Base-by-base conservation (phyloP, 345 rosid genomes). In the Heritiera littoralis region DNA sequence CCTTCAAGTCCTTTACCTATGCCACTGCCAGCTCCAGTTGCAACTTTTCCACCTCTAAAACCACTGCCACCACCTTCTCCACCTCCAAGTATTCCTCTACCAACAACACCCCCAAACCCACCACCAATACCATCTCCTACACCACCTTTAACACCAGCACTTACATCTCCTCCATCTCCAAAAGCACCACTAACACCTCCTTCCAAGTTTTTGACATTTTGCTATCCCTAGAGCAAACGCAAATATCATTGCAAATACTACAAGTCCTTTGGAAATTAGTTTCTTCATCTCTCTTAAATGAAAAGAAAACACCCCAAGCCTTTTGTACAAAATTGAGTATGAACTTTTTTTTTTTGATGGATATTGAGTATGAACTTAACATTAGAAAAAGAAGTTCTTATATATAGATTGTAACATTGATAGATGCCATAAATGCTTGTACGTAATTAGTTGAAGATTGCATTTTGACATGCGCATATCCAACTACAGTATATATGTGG, bases 141-240 rank as follows among this genome's bases (percentile, higher is more conserved):
- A 23, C 28, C 28, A 23, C 28, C 28, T 23, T 0, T 23, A 23
- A 23, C 28, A 23, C 43, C 43, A 3, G 4, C 43, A 2, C 5
- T 23, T 23, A 23, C 43, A 61, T 55, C 6, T 8, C 0, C 3
- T 48, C n/a, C 61, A 15, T 73, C 82, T 12, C 56, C 80, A 12
- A 63, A 75, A 0, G 72, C 65, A 9, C 77, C 77, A 0, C 72
- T 76, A 23, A 40, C 77, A 5, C 83, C 83, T 23, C 75, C 49
- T 81, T 65, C 64, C 76, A 56, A 85, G 65, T 43, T 40, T 85
- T 48, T 89, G 73, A 40, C 91, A 82, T 80, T 88, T 88, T 13
- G 35, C 88, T 63, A 83, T 20, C 12, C 78, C 84, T 15, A 88
- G 38, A 41, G 80, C 88, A 52, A 86, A 51, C 76, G 82, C 80